Conservation (phyloP, 305 asterid species). For the Withania somnifera region DNA sequence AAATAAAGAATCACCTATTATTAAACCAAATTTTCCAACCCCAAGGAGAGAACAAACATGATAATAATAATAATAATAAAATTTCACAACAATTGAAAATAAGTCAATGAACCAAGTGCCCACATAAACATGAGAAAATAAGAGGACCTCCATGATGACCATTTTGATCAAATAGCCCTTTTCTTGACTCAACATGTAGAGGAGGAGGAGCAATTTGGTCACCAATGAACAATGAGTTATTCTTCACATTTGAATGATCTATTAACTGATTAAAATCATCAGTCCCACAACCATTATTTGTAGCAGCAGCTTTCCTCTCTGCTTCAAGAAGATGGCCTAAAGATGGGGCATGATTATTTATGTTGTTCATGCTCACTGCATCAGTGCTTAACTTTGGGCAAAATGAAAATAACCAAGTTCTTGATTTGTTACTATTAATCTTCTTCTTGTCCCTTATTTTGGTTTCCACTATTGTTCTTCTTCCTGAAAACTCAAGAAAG, state of each 20-base stretch:
- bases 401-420: conserved; percentile 42
- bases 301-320: conserved; percentile 35
- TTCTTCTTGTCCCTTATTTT: conserved; percentile 9
- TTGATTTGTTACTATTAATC: conserved; percentile 27
- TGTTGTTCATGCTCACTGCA: conserved; percentile 32
- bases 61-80: neutral
- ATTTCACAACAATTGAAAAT: neutral
- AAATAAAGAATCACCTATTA: neutral
- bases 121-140: conserved; percentile 50
- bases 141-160: conserved; percentile 33
- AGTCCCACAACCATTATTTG: conserved; percentile 5
- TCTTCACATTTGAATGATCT: conserved; percentile 12
- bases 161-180: conserved; percentile 26
- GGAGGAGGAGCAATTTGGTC: conserved; percentile 43
- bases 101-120: conserved; percentile 27
- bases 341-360: conserved; percentile 21
- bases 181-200: conserved; percentile 10
- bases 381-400: conserved; percentile 58
- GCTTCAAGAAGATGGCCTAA: conserved; percentile 65
- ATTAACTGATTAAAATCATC: conserved; percentile 32
- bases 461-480: conserved; percentile 27
- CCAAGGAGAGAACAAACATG: neutral
- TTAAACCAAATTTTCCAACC: neutral
- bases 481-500: conserved; percentile 44
- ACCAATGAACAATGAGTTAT: conserved; percentile 27